These are phyloP conservation scores for Hemerocallis citrina DNA, from an alignment of 106 monocot species.

Conservation along the genomic window DNA sequence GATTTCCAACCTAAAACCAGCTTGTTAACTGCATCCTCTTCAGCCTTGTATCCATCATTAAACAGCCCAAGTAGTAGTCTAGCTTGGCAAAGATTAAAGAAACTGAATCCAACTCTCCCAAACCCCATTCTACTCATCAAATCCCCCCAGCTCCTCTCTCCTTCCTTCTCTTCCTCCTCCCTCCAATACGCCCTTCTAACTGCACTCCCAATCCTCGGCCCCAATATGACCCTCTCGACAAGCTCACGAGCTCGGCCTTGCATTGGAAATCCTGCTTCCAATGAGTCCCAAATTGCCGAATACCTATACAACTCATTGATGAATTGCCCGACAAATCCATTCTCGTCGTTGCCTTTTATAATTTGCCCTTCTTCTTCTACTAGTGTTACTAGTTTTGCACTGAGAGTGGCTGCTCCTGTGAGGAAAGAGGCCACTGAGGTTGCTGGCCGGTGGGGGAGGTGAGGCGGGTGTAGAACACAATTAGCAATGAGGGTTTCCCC, in stretches of 20 bases:
- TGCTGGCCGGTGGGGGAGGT: conserved; percentile 10
- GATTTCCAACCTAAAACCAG: conserved; percentile 34
- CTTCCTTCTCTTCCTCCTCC: conserved; percentile 9
- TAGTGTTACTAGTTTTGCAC: conserved; percentile 13
- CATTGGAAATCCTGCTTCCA: conserved; percentile 41
- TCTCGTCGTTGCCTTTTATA: not conserved
- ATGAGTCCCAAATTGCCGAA: conserved; percentile 38
- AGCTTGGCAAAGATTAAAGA: conserved; percentile 33
- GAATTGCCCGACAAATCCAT: conserved; percentile 21
- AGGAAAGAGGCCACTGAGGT: conserved; percentile 35
- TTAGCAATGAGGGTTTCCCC: conserved; percentile 39
- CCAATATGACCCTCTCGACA: conserved; percentile 28
- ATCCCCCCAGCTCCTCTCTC: conserved; percentile 14
- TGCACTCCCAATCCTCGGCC: conserved; percentile 27
- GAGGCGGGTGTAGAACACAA: conserved; percentile 44
- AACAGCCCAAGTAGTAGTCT: conserved; percentile 33
- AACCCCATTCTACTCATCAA: conserved; percentile 21
- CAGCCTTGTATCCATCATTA: conserved; percentile 29
- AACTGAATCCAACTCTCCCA: conserved; percentile 19
- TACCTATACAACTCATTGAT: conserved; percentile 36
- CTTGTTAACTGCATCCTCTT: conserved; percentile 21
- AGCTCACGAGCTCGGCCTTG: conserved; percentile 26
- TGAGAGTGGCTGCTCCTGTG: conserved; percentile 10
- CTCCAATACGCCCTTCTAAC: conserved; percentile 17
- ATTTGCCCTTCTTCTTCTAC: conserved; percentile 21